These are phyloP conservation scores for Ogataea methylovora DNA, from an alignment of 805 yeast species.

Conservation along the genomic window DNA sequence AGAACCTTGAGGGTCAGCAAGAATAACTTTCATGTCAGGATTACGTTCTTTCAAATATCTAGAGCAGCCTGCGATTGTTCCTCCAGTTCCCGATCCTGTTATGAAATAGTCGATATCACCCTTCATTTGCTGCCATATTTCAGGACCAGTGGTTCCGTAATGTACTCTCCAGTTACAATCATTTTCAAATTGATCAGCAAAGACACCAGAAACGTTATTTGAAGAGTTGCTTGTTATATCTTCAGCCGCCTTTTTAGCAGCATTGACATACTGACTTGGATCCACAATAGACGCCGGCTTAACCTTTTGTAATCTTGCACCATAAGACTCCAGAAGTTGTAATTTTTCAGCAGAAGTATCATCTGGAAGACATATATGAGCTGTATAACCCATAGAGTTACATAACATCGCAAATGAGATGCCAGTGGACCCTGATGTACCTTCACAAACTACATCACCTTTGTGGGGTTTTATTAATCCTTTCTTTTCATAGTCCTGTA, in stretches of 20 bases:
- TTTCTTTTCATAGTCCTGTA: constrained; percentile 52
- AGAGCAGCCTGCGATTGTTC: constrained; percentile 92
- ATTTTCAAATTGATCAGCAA: constrained; percentile 95
- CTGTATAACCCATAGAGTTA: constrained; percentile 77
- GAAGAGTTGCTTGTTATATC: constrained; percentile 31
- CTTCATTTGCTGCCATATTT: constrained; percentile 68
- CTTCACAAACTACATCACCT: constrained; percentile 82
- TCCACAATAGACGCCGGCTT: constrained; percentile 95
- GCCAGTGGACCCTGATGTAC: constrained; percentile 96
- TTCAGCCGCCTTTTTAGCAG: constrained; percentile 66
- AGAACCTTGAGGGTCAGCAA: constrained; percentile 96
- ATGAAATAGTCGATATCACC: constrained; percentile 67
- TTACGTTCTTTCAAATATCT: constrained; percentile 53
- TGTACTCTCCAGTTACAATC: constrained; percentile 86
- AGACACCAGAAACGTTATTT: constrained; percentile 51
- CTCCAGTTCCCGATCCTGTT: constrained; percentile 95
- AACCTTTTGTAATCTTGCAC: constrained; percentile 79
- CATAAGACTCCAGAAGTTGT: constrained; percentile 60
- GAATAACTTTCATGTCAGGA: constrained; percentile 38
- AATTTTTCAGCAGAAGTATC: constrained; percentile 86
- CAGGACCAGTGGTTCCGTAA: constrained; percentile 84
- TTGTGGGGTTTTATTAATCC: constrained; percentile 52
- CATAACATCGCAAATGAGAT: constrained; percentile 89
- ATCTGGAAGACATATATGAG: constrained; percentile 92
- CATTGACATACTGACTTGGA: constrained; percentile 86